These are phyloP conservation scores for Gynostemma pentaphyllum DNA, from an alignment of 306 rosid species.

Conservation along the genomic window DNA sequence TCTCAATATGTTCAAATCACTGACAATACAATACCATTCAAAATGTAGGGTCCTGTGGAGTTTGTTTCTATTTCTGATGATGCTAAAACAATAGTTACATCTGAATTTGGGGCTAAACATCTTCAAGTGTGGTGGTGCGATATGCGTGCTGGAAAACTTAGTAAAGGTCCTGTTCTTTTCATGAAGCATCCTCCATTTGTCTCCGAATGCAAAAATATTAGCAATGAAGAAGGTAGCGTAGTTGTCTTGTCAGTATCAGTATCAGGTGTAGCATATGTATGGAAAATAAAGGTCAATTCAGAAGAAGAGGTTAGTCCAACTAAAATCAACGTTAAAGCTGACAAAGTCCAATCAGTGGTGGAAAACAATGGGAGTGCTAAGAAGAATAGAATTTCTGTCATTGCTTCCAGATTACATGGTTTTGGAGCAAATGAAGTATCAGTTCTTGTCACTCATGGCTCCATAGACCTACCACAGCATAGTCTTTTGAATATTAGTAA, in stretches of 20 bases:
- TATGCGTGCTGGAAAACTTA: constrained; percentile 23
- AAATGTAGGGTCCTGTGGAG: constrained; percentile 20
- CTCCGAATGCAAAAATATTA: constrained; percentile 30
- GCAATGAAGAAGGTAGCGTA: constrained; percentile 22
- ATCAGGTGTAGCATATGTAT: constrained; percentile 24
- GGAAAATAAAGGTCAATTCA: constrained; percentile 26
- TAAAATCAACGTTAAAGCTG: constrained; percentile 21
- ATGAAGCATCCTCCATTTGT: constrained; percentile 30
- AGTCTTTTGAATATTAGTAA: constrained; percentile 19
- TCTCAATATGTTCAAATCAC: background rate
- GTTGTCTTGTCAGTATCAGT: constrained; percentile 28
- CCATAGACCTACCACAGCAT: constrained; percentile 36
- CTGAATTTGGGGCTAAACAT: constrained; percentile 29
- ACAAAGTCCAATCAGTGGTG: constrained; percentile 15
- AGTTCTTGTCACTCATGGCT: constrained; percentile 35
- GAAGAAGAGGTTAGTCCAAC: constrained; percentile 25
- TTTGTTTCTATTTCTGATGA: constrained; percentile 30
- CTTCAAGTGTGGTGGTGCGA: constrained; percentile 50
- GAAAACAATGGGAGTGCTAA: constrained; percentile 24
- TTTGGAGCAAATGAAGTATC: constrained; percentile 18
- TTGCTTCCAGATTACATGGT: constrained; percentile 32
- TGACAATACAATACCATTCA: background rate
- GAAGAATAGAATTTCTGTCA: constrained; percentile 20
- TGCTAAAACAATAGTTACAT: constrained; percentile 34
- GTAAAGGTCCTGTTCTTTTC: constrained; percentile 34